Percentiles rank a stretch among this genome's conserved stretches.
phyloP scores from a whole-genome alignment of 805 yeast genomes.

The Brettanomyces naardenensis region DNA sequence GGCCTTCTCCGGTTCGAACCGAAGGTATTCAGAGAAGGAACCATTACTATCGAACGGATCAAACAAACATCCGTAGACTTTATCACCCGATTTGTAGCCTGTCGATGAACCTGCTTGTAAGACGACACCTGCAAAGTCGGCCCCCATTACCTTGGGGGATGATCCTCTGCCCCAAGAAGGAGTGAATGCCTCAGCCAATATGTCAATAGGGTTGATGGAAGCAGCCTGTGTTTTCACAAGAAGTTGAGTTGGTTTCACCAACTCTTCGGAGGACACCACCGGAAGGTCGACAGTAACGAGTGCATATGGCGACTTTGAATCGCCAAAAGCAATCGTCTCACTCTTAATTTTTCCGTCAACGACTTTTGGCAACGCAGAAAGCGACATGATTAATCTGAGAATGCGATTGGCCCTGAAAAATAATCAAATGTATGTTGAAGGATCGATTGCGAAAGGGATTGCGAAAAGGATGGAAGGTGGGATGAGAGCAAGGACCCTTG shows the following conservation, averaged over 20 bases:
- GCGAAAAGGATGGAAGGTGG: no score
- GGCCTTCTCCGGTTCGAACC: conserved; percentile 25
- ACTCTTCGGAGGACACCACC: no score
- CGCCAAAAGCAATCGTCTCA: conserved; percentile 11
- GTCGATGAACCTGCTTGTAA: conserved; percentile 14
- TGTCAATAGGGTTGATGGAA: conserved; percentile 18
- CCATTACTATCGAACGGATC: conserved; percentile 22
- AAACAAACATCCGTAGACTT: conserved; percentile 12
- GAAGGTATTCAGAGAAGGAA: conserved; percentile 36
- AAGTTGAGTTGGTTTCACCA: conserved; percentile 11
- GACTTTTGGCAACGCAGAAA: conserved; percentile 4
- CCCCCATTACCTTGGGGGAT: conserved; percentile 12
- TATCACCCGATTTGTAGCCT: conserved; percentile 15
- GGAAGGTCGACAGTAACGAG: conserved; percentile 4
- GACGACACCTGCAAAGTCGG: conserved; percentile 19
- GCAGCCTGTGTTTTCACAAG: conserved; percentile 14
- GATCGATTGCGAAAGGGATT: no score
- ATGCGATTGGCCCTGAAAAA: no score
- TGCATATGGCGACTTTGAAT: conserved; percentile 6
- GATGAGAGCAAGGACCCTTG: no score
- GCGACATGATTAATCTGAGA: no score
- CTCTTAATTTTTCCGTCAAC: conserved; percentile 7
- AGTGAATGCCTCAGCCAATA: conserved; percentile 7
- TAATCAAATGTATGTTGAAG: no score
- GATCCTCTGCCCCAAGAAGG: conserved; percentile 7